Evolutionary conservation across 2,329 filamentous ascomycete genomes (phyloP).

Genomic region (Stemphylium lycopersici): DNA sequence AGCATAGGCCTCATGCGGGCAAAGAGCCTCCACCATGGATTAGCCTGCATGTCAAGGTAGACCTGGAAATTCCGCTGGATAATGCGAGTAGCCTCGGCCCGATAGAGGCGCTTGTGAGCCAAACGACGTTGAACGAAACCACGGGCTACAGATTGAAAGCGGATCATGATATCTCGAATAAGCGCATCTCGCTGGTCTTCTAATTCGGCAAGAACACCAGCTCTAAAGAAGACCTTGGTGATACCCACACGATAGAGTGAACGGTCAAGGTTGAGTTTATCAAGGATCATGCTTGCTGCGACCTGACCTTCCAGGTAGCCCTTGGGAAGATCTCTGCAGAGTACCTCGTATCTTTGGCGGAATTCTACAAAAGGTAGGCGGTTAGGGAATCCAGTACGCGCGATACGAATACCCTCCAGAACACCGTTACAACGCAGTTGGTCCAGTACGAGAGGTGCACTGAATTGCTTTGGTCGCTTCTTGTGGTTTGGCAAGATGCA

Average conservation of each 20-base stretch:
- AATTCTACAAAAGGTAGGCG: conserved; percentile 91
- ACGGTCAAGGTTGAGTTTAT: conserved; percentile 83
- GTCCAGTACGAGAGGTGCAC: conserved; percentile 89
- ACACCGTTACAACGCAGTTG: conserved; percentile 99
- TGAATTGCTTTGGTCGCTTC: conserved; percentile 92
- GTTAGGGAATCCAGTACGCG: conserved; percentile 95
- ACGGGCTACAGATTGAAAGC: conserved; percentile 89
- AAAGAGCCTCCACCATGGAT: conserved; percentile 97
- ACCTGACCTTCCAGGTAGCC: conserved; percentile 90
- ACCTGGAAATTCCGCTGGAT: conserved; percentile 94
- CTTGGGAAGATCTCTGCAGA: conserved; percentile 84
- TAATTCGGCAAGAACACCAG: conserved; percentile 91
- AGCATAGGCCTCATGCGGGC: conserved; percentile 94
- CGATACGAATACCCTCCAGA: conserved; percentile 96
- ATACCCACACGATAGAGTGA: conserved; percentile 90
- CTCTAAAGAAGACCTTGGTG: conserved; percentile 97
- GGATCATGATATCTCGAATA: conserved; percentile 90
- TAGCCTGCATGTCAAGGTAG: conserved; percentile 86
- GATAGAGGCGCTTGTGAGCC: conserved; percentile 90
- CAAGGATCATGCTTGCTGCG: conserved; percentile 83
- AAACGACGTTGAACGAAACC: conserved; percentile 88
- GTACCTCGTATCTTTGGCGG: conserved; percentile 91
- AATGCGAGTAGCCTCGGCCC: conserved; percentile 91
- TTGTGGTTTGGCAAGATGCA: conserved; percentile 99
- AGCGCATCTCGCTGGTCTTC: conserved; percentile 94